phyloP scores from a whole-genome alignment of 73 alveolate species.

The Blepharisma japonicum region DNA sequence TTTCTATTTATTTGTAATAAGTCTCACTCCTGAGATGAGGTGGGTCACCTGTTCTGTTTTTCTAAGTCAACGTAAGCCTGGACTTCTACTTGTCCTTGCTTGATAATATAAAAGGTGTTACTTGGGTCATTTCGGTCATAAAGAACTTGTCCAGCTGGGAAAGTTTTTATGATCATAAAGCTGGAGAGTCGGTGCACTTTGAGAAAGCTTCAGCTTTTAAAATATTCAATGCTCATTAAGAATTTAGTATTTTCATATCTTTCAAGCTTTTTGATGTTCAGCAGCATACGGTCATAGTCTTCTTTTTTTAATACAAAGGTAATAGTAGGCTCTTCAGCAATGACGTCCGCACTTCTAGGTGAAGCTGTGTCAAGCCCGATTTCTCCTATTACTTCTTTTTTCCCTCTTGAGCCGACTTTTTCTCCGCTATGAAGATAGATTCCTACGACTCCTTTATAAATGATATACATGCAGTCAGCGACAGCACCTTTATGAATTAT shows the following conservation, averaged over 20 bases:
- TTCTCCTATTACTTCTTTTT: background rate
- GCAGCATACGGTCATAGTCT: background rate
- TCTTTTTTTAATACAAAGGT: background rate
- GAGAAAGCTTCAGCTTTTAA: background rate
- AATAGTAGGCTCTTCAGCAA: background rate
- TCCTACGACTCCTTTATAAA: conserved; percentile 11
- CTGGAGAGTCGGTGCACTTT: background rate
- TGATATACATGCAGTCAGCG: conserved; percentile 10
- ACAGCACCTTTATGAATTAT: background rate
- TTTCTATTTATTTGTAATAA: background rate
- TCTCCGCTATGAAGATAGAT: background rate
- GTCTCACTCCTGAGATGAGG: background rate
- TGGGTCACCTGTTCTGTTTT: background rate
- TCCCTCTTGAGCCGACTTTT: background rate
- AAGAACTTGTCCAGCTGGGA: background rate
- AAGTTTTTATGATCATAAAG: background rate
- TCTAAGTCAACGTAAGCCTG: background rate
- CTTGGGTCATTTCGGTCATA: background rate
- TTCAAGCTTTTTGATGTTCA: conserved; percentile 18
- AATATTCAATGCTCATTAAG: background rate
- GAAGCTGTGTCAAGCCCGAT: conserved; percentile 1
- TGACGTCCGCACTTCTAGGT: background rate
- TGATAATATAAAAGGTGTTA: conserved; percentile 1
- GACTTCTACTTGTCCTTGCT: conserved; percentile 15
- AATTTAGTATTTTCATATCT: background rate